phyloP scores from a whole-genome alignment of 371 early-diverging fungal species.

The Mucor lusitanicus region DNA sequence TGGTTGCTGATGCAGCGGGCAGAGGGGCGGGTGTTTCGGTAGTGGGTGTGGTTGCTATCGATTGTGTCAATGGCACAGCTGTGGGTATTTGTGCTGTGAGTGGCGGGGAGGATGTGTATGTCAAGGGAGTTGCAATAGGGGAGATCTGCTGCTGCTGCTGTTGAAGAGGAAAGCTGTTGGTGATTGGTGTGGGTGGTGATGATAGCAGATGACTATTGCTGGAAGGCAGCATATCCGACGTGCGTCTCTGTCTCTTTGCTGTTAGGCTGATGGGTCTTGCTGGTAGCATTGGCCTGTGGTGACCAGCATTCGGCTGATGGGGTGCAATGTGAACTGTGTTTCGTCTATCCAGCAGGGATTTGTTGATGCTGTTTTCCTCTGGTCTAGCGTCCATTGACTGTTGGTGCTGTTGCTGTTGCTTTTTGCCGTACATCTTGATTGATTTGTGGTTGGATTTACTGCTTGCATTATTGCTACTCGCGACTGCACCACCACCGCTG shows the following conservation, averaged over 20 bases:
- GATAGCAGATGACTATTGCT: neutral
- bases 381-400: neutral
- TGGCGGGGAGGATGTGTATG: neutral
- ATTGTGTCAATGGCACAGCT: neutral
- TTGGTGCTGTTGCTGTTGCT: neutral
- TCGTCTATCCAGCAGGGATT: slow-evolving; percentile 3
- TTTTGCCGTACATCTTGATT: neutral
- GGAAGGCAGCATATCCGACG: slow-evolving; percentile 5
- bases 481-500: neutral
- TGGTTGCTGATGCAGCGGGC: slow-evolving; percentile 7
- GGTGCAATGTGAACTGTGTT: slow-evolving; percentile 17
- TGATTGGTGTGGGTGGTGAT: neutral
- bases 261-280: neutral
- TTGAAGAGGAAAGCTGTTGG: neutral
- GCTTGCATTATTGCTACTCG: neutral
- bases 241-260: slow-evolving; percentile 13
- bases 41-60: neutral
- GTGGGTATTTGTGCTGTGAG: neutral
- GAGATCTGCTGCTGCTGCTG: neutral
- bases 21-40: neutral
- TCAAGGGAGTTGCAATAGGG: neutral
- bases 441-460: neutral
- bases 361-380: neutral
- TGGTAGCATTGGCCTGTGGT: neutral
- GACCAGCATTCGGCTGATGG: neutral